Evolutionary conservation across 768 basidiomycete species (phyloP).

Genomic region (Kwoniella dendrophila): DNA sequence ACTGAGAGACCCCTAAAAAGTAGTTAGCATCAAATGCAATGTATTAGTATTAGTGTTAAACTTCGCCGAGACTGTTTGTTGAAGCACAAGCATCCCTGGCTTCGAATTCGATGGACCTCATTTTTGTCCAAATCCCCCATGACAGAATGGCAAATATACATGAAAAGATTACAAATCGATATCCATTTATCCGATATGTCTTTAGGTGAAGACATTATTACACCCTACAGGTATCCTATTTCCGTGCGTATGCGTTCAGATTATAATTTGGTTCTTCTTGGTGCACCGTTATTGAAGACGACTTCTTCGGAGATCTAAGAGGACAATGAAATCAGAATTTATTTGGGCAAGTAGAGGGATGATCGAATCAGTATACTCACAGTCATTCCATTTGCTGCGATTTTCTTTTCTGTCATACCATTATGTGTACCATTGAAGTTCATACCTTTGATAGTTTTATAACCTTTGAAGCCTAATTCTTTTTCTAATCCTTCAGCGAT

Average conservation of each 20-base stretch:
- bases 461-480: conserved; percentile 63
- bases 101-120: too few species aligned
- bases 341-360: background rate
- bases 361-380: conserved; percentile 9
- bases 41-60: too few species aligned
- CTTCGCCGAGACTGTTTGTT: too few species aligned
- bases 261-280: conserved; percentile 6
- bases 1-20: too few species aligned
- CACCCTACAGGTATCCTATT: background rate
- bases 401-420: conserved; percentile 41
- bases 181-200: too few species aligned
- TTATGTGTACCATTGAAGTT: conserved; percentile 49
- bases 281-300: conserved; percentile 26
- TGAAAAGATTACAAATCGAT: too few species aligned
- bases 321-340: too few species aligned
- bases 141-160: too few species aligned
- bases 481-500: conserved; percentile 78
- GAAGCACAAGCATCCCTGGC: too few species aligned
- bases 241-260: background rate
- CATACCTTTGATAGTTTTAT: conserved; percentile 34
- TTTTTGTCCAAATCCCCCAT: too few species aligned
- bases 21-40: too few species aligned
- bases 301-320: conserved; percentile 22
- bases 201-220: too few species aligned
- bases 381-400: conserved; percentile 44